Evolutionary conservation across 75 land plant species (phyloP).

Genomic region (Larix kaempferi): DNA sequence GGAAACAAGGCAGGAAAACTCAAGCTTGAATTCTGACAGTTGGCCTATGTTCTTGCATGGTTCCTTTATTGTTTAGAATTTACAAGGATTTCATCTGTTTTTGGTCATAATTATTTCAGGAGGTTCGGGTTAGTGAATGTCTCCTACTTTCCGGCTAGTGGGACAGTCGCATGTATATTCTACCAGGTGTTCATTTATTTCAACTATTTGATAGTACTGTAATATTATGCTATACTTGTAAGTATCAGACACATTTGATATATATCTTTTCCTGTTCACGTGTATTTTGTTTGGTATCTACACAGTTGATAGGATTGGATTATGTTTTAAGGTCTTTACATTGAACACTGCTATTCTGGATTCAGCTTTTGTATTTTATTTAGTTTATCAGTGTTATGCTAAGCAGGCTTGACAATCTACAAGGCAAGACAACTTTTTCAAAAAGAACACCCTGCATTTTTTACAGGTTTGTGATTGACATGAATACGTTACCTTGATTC

Average conservation of each 20-base stretch:
- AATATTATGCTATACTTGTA: background rate
- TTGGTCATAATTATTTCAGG: background rate
- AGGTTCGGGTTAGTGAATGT: background rate
- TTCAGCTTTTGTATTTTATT: no score
- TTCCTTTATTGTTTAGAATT: constrained; percentile 4
- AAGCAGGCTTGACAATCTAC: no score
- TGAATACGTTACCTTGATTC: no score
- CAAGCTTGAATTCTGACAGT: background rate
- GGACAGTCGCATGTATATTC: background rate
- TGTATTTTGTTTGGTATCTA: background rate
- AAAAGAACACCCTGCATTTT: no score
- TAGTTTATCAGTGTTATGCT: no score
- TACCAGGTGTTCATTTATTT: background rate
- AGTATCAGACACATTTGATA: background rate
- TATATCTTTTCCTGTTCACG: background rate
- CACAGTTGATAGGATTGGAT: background rate
- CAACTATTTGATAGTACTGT: background rate
- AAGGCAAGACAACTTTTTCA: no score
- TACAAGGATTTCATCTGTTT: background rate
- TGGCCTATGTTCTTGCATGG: background rate
- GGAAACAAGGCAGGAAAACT: background rate
- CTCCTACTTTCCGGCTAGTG: background rate
- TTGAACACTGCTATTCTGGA: no score
- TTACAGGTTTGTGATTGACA: no score
- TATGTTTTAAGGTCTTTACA: no score